Evolutionary conservation across 208 protist species (phyloP).

Genomic region (Crithidia fasciculata): DNA sequence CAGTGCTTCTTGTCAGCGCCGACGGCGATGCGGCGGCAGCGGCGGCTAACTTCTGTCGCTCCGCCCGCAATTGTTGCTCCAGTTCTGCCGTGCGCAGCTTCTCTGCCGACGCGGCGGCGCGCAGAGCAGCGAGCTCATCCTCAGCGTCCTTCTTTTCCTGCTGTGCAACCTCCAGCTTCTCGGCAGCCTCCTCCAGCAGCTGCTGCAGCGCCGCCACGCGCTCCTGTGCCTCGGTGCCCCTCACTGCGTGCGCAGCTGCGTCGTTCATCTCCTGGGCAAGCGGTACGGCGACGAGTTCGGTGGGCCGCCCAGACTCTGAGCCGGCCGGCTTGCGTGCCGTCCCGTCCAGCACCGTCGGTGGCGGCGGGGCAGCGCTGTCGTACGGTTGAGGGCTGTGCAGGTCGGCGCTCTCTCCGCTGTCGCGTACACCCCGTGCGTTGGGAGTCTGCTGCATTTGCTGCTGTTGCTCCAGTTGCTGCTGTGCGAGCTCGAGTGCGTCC

Average conservation of each 20-base stretch:
- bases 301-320: conserved; percentile 1
- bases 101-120: conserved; percentile 17
- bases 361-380: conserved; percentile 12
- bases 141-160: conserved; percentile 4
- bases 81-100: conserved; percentile 20
- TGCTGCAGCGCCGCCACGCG: conserved; percentile 3
- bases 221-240: neutral
- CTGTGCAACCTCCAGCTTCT: neutral
- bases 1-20: neutral
- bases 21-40: conserved; percentile 3
- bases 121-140: conserved; percentile 9
- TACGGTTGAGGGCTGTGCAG: neutral
- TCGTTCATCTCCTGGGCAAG: conserved; percentile 16
- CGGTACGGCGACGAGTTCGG: conserved; percentile 21
- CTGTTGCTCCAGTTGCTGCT: neutral
- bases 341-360: conserved; percentile 1
- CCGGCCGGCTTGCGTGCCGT: conserved; percentile 11
- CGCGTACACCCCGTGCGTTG: neutral
- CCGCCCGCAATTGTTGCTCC: conserved; percentile 13
- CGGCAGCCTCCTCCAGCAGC: conserved; percentile 15
- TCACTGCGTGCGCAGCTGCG: conserved; percentile 10
- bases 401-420: conserved; percentile 13
- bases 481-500: neutral
- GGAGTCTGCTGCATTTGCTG: conserved; percentile 8
- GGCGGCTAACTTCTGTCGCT: conserved; percentile 14